These are phyloP conservation scores for Eragrostis curvula DNA, from an alignment of 176 grass and related monocot species.

Conservation along the genomic window DNA sequence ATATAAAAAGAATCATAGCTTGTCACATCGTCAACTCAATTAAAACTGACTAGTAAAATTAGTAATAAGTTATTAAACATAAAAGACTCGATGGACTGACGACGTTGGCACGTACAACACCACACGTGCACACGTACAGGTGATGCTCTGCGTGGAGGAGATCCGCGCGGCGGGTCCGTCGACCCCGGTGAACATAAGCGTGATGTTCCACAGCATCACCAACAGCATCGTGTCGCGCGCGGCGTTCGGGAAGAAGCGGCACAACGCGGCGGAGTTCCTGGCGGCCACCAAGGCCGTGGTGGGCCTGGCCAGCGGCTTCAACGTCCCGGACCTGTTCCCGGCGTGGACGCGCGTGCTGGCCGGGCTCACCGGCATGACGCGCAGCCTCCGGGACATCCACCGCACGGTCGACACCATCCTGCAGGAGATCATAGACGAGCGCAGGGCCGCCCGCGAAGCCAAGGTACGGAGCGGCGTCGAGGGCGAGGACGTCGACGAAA, in stretches of 20 bases:
- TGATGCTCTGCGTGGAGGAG: constrained; percentile 16
- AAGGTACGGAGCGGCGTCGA: neutral
- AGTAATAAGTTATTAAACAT: too few species aligned
- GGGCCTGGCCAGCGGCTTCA: constrained; percentile 21
- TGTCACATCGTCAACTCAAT: too few species aligned
- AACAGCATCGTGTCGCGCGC: constrained; percentile 34
- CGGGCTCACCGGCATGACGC: constrained; percentile 24
- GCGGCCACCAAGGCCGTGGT: constrained; percentile 27
- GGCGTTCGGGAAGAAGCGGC: constrained; percentile 28
- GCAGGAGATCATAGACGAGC: constrained; percentile 24
- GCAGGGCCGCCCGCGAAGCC: neutral
- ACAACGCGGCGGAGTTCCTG: constrained; percentile 27
- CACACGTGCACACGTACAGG: neutral
- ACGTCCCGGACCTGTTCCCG: constrained; percentile 28
- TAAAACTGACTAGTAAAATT: too few species aligned
- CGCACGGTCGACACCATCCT: constrained; percentile 13
- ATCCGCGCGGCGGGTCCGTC: constrained; percentile 18
- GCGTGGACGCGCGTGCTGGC: constrained; percentile 1
- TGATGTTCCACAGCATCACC: constrained; percentile 29
- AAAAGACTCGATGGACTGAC: too few species aligned
- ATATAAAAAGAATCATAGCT: too few species aligned
- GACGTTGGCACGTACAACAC: neutral
- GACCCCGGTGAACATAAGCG: constrained; percentile 23
- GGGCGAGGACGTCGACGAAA: neutral
- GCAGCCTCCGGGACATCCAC: neutral